Conservation (phyloP, 2,329 filamentous ascomycete genomes). For the Nothopassalora personata region DNA sequence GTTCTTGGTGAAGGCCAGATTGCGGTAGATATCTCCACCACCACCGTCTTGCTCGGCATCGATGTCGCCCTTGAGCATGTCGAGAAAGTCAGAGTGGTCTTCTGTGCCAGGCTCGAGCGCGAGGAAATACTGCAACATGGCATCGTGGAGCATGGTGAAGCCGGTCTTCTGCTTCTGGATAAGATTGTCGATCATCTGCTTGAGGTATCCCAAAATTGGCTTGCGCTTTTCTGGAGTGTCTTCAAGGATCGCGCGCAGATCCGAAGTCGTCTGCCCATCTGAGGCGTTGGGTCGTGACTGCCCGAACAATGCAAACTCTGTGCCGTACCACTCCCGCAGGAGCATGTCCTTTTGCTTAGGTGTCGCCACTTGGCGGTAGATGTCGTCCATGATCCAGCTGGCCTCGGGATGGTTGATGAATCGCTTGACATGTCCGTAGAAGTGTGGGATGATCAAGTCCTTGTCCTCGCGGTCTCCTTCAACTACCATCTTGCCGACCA, state of each 20-base stretch:
- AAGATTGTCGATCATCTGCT: slow-evolving; percentile 82
- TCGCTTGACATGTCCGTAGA: slow-evolving; percentile 87
- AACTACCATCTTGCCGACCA: slow-evolving; percentile 93
- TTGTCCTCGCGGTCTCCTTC: slow-evolving; percentile 82
- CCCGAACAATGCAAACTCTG: slow-evolving; percentile 81
- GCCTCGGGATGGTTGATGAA: slow-evolving; percentile 95
- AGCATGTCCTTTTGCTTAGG: slow-evolving; percentile 79
- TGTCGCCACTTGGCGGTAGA: slow-evolving; percentile 84
- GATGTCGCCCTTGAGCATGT: slow-evolving; percentile 87
- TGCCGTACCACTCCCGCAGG: slow-evolving; percentile 91
- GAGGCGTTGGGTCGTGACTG: slow-evolving; percentile 47
- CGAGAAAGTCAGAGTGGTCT: slow-evolving; percentile 81
- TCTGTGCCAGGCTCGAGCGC: slow-evolving; percentile 70
- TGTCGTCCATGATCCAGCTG: slow-evolving; percentile 95
- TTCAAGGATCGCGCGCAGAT: slow-evolving; percentile 69
- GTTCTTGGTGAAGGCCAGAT: slow-evolving; percentile 90
- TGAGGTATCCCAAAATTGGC: slow-evolving; percentile 78
- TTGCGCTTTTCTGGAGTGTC: slow-evolving; percentile 77
- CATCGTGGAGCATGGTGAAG: slow-evolving; percentile 96
- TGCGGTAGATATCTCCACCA: slow-evolving; percentile 85
- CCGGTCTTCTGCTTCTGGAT: slow-evolving; percentile 95
- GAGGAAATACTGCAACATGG: slow-evolving; percentile 94
- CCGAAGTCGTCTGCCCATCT: slow-evolving; percentile 44
- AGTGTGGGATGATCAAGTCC: slow-evolving; percentile 85
- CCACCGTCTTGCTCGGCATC: slow-evolving; percentile 45